Evolutionary conservation across 2,329 filamentous ascomycete species (phyloP), one percentile per base, ranked within the genome.

Genomic region (Penicillium sp.): DNA sequence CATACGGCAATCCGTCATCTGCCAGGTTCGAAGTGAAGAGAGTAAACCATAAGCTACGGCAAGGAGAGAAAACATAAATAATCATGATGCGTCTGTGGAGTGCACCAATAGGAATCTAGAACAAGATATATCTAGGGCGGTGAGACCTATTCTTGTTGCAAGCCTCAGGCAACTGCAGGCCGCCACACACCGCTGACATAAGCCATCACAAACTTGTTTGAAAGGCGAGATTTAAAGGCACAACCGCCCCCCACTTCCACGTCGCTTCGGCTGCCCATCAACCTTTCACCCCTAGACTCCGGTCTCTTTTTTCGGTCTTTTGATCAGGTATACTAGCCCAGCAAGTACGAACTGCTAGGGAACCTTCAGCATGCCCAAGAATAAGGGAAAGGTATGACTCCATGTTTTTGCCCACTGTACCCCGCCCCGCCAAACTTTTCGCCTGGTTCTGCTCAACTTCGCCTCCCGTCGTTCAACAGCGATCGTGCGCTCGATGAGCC

Each of bases 301-400:
- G 60, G 64, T 66, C 50, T 48, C 52, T 58, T 48, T 41, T 63
- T 56, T 56, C 58, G 61, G 38, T 56, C 49, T 54, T 58, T 46
- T 56, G 47, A 47, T 59, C 61, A 58, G 64, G 56, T 61, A 63
- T 64, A 17, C 44, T 58, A 54, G 60, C 67, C 62, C 53, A 66
- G 63, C 60, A 69, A 61, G 60, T 65, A 56, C 26, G 44, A 64
- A 71, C 70, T 70, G 66, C 63, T 73, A 69, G 66, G 62, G 56
- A 62, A 60, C 65, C 65, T 68, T 72, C 81, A 89, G 82, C 66
- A 97, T 97, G 93, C 93, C 93, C 76, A 97, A 97, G 92, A 97
- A 97, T 82, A 97, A 97, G 90, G 93, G 93, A 93, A 97, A 97
- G 85, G 93, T 96, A 85, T 78, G 86, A 75, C 63, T 65, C 62